Evolutionary conservation across 2,329 filamentous ascomycete genomes (phyloP).

Genomic region (Arachnomyces sp.): DNA sequence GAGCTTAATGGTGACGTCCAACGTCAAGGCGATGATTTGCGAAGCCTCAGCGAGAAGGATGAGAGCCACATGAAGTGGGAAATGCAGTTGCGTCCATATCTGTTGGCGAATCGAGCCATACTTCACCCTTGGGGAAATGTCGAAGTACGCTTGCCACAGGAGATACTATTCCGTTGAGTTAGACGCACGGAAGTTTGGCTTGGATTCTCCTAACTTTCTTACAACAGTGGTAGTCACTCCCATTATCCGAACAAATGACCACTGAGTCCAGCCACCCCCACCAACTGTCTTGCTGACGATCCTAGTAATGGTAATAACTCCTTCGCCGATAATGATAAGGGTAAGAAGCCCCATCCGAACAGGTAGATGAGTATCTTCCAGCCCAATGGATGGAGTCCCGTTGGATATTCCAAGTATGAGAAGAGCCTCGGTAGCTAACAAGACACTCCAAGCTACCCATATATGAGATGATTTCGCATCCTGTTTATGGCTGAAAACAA

Average conservation of each 20-base stretch:
- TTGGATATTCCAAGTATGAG: conserved; percentile 48
- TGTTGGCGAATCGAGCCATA: conserved; percentile 52
- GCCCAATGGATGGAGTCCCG: conserved; percentile 50
- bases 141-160: conserved; percentile 57
- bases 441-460: conserved; percentile 49
- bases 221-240: conserved; percentile 33
- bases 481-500: conserved; percentile 21
- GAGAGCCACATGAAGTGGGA: conserved; percentile 57
- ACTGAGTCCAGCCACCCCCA: conserved; percentile 32
- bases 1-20: conserved; percentile 37
- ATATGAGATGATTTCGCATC: conserved; percentile 21
- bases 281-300: conserved; percentile 45
- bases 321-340: conserved; percentile 60
- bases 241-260: conserved; percentile 32
- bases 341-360: conserved; percentile 58
- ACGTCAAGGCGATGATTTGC: conserved; percentile 46
- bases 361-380: conserved; percentile 56
- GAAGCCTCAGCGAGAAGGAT: conserved; percentile 59
- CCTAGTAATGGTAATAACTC: conserved; percentile 54
- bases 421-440: conserved; percentile 48
- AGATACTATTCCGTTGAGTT: conserved; percentile 37
- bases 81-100: conserved; percentile 45
- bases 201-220: conserved; percentile 7
- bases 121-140: conserved; percentile 45
- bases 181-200: conserved; percentile 19